Evolutionary conservation across 805 yeast genomes (phyloP), one percentile per base, ranked within the genome.

Genomic region (Hanseniaspora mollemarum): DNA sequence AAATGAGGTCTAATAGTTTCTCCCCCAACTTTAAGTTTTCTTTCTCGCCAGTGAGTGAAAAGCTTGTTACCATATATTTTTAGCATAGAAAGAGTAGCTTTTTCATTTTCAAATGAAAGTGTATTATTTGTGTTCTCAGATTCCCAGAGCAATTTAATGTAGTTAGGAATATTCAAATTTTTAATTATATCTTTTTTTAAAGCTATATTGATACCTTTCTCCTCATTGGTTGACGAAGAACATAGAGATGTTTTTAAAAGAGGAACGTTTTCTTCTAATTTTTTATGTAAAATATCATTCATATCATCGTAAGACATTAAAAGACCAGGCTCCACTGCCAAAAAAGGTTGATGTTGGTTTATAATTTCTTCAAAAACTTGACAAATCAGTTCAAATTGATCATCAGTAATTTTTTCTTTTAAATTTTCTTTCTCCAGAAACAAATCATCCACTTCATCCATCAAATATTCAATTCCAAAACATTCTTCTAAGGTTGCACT

Each of bases 401-500:
- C 83, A 59, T 87, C 96, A 3, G 82, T 65, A 58, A 94, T 75
- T 25, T 60, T 58, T 26, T 57, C 48, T 9, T 66, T 60, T 35
- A 70, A 63, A 50, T 74, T 73, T 49, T 74, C 57, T 12, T 69
- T 61, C 2, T 59, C 63, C 45, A 87, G 66, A 60, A 82, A 90
- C 53, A 65, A 76, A 31, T 80, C 94, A 66, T 92, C 98, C 7
- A 59, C 73, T 64, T 90, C 97, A 66, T 92, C 97, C 83, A 92
- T 78, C 65, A 81, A 81, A 66, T 88, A 92, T 18, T 79, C 79
- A 42, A 83, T 78, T 0, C 96, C 96, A 18, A 79, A 73, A 21
- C 94, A 84, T 62, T 92, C 97, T 61, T 92, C 97, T n/a, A 90
- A 92, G 0, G 96, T 90, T 4, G 95, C 94, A 38, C 94, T 83